Evolutionary conservation across 768 basidiomycete species (phyloP).

Genomic region (Hortiboletus campestris): DNA sequence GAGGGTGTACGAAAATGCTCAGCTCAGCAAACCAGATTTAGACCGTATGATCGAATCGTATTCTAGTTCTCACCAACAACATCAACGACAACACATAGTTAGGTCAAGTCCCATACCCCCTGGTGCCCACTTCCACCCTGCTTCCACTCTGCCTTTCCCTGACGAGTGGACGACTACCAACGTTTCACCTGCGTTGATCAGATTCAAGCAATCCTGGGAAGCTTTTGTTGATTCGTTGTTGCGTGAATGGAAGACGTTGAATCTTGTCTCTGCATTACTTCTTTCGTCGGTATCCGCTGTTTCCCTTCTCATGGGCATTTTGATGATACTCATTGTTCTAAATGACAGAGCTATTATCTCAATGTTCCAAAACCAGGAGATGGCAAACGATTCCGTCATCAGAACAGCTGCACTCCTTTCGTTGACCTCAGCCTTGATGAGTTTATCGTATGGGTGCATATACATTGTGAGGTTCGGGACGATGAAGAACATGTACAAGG

Average conservation of each 20-base stretch:
- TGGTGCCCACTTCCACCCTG: slow-evolving; percentile 21
- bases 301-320: neutral
- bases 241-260: slow-evolving; percentile 75
- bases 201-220: slow-evolving; percentile 71
- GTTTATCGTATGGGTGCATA: slow-evolving; percentile 68
- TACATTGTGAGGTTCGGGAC: slow-evolving; percentile 70
- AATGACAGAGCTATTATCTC: slow-evolving; percentile 60
- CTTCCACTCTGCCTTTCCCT: slow-evolving; percentile 42
- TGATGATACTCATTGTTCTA: neutral
- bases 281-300: slow-evolving; percentile 38
- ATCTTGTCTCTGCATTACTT: slow-evolving; percentile 67
- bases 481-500: slow-evolving; percentile 71
- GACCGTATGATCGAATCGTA: slow-evolving; percentile 46
- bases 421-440: slow-evolving; percentile 65
- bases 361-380: slow-evolving; percentile 55
- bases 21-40: slow-evolving; percentile 73
- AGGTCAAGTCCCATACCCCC: slow-evolving; percentile 30
- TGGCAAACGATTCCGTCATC: slow-evolving; percentile 57
- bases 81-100: slow-evolving; percentile 11
- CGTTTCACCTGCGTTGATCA: slow-evolving; percentile 60
- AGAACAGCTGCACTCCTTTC: slow-evolving; percentile 64
- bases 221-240: slow-evolving; percentile 65
- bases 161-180: slow-evolving; percentile 50
- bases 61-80: slow-evolving; percentile 14
- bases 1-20: slow-evolving; percentile 72